Evolutionary conservation across 768 basidiomycete species (phyloP), one percentile per base, ranked within the genome.

Genomic region (Termitomyces sp.): DNA sequence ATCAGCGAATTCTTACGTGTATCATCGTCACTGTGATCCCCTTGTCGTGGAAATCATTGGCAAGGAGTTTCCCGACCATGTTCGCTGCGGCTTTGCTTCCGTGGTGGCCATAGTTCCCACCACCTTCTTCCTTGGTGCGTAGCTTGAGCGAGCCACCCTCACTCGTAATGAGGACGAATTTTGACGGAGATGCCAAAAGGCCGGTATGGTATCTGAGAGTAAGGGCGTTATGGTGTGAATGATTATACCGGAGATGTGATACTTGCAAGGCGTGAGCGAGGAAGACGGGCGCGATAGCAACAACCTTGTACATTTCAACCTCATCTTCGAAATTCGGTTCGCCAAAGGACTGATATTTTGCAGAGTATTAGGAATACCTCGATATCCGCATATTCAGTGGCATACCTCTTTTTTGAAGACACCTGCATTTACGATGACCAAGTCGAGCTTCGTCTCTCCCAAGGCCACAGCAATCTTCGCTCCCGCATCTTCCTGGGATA

Each of bases 41-140:
- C 49, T 72, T 69, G 22, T 73, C 69, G 34, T 71, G 64, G 14
- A 81, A 57, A 58, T 80, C 78, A 44, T 70, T 68, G 9, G 71
- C 67, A 39, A 81, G 61, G 22, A 81, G 65, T 44, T 73, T 73
- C 2, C 78, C 79, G 10, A 76, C 70, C 80, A 82, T 82, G 59
- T 82, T 80, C 5, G 69, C 72, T 22, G 79, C 79, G 1, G 74
- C 77, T 66, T 82, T 82, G 56, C 71, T 74, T 2, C 75, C 79
- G 60, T 81, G 80, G 63, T 81, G 80, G 18, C 76, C 79, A 57
- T 75, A 80, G 65, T 79, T 81, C 13, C 77, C 76, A 1, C 78
- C 78, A 34, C 79, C 79, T 68, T 82, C 79, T 40, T 70, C 71
- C 60, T 68, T 64, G 0, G 78, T 79, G 5, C 79, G 68, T 13